These are phyloP conservation scores for Collariella sp. DNA, from an alignment of 495 filamentous ascomycete genomes.

Conservation along the genomic window DNA sequence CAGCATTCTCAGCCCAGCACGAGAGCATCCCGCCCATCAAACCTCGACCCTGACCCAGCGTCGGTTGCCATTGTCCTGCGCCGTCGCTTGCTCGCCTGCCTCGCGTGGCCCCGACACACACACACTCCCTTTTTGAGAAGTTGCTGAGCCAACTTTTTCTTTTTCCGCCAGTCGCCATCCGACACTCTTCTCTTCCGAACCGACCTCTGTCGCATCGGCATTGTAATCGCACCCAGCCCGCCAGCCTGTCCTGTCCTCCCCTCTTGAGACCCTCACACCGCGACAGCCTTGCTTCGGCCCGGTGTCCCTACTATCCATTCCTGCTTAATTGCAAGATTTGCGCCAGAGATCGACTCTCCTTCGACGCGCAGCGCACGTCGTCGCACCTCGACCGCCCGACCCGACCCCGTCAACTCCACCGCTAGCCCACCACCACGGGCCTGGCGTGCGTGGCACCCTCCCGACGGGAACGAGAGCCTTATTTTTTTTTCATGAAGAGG, in stretches of 20 bases:
- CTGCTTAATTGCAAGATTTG: slow-evolving; percentile 4
- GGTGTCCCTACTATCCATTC: slow-evolving; percentile 4
- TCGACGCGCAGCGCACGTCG: slow-evolving; percentile 16
- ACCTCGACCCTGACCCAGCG: neutral
- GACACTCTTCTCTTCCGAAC: neutral
- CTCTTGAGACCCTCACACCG: neutral
- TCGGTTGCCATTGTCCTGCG: neutral
- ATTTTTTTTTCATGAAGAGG: slow-evolving; percentile 37
- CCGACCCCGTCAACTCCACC: neutral
- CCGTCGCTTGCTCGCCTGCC: neutral
- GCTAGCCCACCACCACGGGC: slow-evolving; percentile 1
- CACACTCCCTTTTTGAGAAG: slow-evolving; percentile 1
- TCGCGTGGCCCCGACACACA: neutral
- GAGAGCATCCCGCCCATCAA: neutral
- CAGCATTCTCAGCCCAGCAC: neutral
- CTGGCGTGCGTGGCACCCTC: slow-evolving; percentile 8
- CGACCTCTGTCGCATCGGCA: slow-evolving; percentile 10
- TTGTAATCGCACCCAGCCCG: slow-evolving; percentile 20
- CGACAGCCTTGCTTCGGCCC: neutral
- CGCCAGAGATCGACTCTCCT: neutral
- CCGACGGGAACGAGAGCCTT: slow-evolving; percentile 8
- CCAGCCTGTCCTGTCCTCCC: slow-evolving; percentile 4
- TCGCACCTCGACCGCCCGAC: neutral
- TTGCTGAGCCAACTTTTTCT: slow-evolving; percentile 8
- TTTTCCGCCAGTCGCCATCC: slow-evolving; percentile 3